A percentile compares a stretch with the other conserved stretches of the same genome.
These are phyloP conservation scores for Penicillium flavigenum DNA, from an alignment of 495 filamentous ascomycete genomes.

Conservation along the genomic window DNA sequence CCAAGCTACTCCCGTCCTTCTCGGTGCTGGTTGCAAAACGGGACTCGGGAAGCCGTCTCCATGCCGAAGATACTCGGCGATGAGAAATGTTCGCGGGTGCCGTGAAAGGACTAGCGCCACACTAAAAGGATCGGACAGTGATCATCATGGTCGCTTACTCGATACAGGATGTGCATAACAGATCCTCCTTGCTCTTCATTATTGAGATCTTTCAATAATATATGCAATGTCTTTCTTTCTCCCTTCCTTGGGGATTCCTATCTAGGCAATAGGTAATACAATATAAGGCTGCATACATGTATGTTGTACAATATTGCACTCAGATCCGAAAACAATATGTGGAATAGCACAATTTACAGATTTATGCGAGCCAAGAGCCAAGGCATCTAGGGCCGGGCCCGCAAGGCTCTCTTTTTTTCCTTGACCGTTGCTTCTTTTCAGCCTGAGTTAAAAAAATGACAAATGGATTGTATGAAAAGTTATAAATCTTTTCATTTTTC, in stretches of 20 bases:
- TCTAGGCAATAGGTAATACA: background rate
- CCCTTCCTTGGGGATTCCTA: background rate
- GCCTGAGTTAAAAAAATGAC: conserved; percentile 1
- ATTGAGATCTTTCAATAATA: background rate
- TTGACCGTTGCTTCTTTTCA: conserved; percentile 4
- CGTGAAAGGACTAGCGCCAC: conserved; percentile 1
- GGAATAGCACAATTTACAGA: background rate
- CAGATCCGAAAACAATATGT: background rate
- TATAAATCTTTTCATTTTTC: background rate
- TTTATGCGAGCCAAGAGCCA: conserved; percentile 4
- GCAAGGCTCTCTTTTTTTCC: background rate
- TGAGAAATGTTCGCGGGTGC: background rate
- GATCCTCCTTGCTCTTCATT: background rate
- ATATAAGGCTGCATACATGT: background rate
- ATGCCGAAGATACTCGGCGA: conserved; percentile 15
- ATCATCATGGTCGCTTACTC: background rate
- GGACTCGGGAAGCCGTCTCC: conserved; percentile 26
- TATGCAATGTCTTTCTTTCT: background rate
- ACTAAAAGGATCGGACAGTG: conserved; percentile 4
- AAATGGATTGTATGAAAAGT: conserved; percentile 5
- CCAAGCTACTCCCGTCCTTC: conserved; percentile 4
- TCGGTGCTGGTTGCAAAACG: conserved; percentile 3
- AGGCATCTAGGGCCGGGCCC: conserved; percentile 1
- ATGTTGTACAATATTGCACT: background rate
- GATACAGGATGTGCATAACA: conserved; percentile 8